A percentile compares a stretch with the other conserved stretches of the same genome.
These are phyloP conservation scores for Leishmania tropica DNA, from an alignment of 208 protist genomes.

Conservation along the genomic window DNA sequence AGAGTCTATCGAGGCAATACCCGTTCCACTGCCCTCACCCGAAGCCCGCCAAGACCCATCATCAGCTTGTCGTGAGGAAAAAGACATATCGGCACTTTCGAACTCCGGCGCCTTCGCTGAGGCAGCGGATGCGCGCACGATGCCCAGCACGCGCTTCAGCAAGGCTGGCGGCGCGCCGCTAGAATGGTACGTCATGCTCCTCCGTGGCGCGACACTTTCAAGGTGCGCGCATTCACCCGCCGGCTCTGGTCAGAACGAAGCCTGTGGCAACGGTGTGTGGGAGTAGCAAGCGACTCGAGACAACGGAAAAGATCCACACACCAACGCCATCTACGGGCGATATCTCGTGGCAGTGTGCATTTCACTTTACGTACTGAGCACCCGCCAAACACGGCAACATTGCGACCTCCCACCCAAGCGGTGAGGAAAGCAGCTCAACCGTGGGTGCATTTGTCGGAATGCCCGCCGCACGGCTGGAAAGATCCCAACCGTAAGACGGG, in stretches of 20 bases:
- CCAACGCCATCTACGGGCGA: background rate
- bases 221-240: background rate
- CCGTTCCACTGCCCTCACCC: background rate
- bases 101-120: background rate
- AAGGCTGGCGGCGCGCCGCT: slow-evolving; percentile 7
- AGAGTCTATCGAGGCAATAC: no score
- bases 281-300: background rate
- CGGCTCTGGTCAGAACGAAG: background rate
- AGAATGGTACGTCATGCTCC: background rate
- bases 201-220: background rate
- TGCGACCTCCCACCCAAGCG: no score
- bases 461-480: background rate
- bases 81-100: background rate
- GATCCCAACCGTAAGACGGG: background rate
- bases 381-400: background rate
- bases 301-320: background rate
- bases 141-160: background rate
- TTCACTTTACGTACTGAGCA: background rate
- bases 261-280: background rate
- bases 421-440: background rate
- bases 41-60: background rate
- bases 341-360: slow-evolving; percentile 6
- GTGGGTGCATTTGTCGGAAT: background rate
- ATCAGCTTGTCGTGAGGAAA: background rate
- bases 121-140: background rate